These are phyloP conservation scores for Fusarium sp. DNA, from an alignment of 2,329 filamentous ascomycete species.

Conservation along the genomic window DNA sequence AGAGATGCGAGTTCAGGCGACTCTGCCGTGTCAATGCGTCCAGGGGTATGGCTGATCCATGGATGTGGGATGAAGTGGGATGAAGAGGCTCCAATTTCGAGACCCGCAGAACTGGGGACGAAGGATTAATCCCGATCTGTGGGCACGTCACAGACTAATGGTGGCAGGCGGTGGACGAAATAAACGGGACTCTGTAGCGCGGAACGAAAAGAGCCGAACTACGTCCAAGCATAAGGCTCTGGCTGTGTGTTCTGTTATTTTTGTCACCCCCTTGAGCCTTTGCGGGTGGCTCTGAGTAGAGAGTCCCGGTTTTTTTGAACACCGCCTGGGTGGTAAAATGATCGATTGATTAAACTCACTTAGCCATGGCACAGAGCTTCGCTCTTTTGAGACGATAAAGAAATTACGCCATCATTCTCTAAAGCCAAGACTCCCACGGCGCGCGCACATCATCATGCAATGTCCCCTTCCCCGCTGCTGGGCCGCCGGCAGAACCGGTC, in stretches of 20 bases:
- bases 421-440: constrained; percentile 6
- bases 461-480: background rate
- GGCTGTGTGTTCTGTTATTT: too few species aligned
- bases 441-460: constrained; percentile 3
- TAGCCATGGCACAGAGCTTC: background rate
- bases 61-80: constrained; percentile 15
- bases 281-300: too few species aligned
- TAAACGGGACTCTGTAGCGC: too few species aligned
- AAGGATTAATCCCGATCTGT: constrained; percentile 40
- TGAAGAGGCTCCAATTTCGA: constrained; percentile 31
- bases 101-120: constrained; percentile 35
- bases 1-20: background rate
- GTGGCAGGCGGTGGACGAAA: too few species aligned
- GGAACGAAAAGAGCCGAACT: too few species aligned
- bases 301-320: too few species aligned
- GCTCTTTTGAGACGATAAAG: background rate
- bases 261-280: too few species aligned
- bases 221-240: too few species aligned
- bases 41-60: constrained; percentile 25
- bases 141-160: constrained; percentile 38
- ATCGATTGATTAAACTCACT: constrained; percentile 1
- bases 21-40: background rate
- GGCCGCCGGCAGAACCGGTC: constrained; percentile 28
- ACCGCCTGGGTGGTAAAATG: too few species aligned
- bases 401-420: constrained; percentile 37